Percentiles rank a stretch among this genome's conserved stretches.
phyloP scores from a whole-genome alignment of 2,329 filamentous ascomycete species.

The Calonectria hawksworthii region DNA sequence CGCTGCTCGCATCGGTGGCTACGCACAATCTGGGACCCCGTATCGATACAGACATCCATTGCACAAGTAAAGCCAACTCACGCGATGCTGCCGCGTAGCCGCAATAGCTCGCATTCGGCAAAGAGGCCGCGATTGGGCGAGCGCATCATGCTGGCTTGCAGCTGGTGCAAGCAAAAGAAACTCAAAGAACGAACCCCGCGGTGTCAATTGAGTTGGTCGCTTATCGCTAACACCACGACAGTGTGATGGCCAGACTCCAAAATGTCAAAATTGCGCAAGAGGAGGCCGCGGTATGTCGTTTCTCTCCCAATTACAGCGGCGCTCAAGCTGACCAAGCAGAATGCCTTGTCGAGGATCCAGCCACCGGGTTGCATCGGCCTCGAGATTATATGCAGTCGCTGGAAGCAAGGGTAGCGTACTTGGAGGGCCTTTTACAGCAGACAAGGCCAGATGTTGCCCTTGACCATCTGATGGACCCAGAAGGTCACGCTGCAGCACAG shows the following conservation, averaged over 20 bases:
- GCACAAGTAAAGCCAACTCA: neutral
- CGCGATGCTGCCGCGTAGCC: slow-evolving; percentile 1
- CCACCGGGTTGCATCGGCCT: slow-evolving; percentile 31
- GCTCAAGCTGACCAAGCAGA: slow-evolving; percentile 8
- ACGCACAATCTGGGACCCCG: neutral
- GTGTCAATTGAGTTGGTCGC: too few relatives aligned
- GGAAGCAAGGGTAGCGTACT: slow-evolving; percentile 31
- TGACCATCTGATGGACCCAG: slow-evolving; percentile 29
- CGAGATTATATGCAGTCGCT: slow-evolving; percentile 36
- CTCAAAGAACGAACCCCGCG: slow-evolving; percentile 26
- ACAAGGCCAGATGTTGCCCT: slow-evolving; percentile 29
- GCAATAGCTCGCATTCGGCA: slow-evolving; percentile 23
- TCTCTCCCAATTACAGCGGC: too few relatives aligned
- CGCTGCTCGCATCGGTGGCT: neutral
- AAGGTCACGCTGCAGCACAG: neutral
- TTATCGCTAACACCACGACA: slow-evolving; percentile 8
- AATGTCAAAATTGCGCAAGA: slow-evolving; percentile 31
- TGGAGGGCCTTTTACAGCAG: slow-evolving; percentile 33
- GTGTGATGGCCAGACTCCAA: slow-evolving; percentile 31
- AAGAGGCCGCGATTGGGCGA: slow-evolving; percentile 32
- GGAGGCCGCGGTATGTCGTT: slow-evolving; percentile 18
- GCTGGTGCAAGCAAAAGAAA: slow-evolving; percentile 36
- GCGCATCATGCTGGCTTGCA: slow-evolving; percentile 32
- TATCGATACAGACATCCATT: neutral
- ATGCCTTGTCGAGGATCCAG: slow-evolving; percentile 35